A percentile compares a stretch with the other conserved stretches of the same genome.
Evolutionary conservation across 352 stramenopile genomes (phyloP).

Genomic region (Pythium guiyangense): DNA sequence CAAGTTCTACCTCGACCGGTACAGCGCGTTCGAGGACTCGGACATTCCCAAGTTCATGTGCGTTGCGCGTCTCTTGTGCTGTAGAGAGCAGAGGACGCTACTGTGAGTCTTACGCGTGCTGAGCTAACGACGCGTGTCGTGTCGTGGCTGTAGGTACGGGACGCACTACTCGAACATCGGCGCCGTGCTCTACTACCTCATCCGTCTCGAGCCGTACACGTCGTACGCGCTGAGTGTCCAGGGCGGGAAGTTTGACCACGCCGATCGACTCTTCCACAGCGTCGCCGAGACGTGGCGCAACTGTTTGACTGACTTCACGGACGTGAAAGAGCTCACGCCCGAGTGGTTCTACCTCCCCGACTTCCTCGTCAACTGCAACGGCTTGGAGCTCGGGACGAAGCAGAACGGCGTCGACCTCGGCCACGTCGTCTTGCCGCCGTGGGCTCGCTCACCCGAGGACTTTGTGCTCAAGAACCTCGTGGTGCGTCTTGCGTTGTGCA

Average conservation of each 20-base stretch:
- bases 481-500: constrained; percentile 23
- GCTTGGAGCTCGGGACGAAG: constrained; percentile 67
- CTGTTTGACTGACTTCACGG: constrained; percentile 85
- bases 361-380: constrained; percentile 88
- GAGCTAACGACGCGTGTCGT: not conserved
- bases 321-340: constrained; percentile 92
- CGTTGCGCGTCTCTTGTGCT: constrained; percentile 12
- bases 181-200: constrained; percentile 98
- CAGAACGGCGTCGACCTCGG: constrained; percentile 85
- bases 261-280: constrained; percentile 91
- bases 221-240: constrained; percentile 93
- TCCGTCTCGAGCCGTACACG: constrained; percentile 98
- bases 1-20: constrained; percentile 92
- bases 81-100: not conserved
- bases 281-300: constrained; percentile 89
- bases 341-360: constrained; percentile 94
- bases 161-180: constrained; percentile 91
- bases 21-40: constrained; percentile 86
- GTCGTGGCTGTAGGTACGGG: constrained; percentile 51
- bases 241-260: constrained; percentile 93
- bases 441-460: constrained; percentile 74
- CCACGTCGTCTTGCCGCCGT: constrained; percentile 94
- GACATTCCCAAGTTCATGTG: constrained; percentile 89
- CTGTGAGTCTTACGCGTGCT: not conserved
- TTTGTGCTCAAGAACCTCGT: constrained; percentile 85